Base-by-base conservation (phyloP, 805 yeast species). In the Yarrowia sp. region DNA sequence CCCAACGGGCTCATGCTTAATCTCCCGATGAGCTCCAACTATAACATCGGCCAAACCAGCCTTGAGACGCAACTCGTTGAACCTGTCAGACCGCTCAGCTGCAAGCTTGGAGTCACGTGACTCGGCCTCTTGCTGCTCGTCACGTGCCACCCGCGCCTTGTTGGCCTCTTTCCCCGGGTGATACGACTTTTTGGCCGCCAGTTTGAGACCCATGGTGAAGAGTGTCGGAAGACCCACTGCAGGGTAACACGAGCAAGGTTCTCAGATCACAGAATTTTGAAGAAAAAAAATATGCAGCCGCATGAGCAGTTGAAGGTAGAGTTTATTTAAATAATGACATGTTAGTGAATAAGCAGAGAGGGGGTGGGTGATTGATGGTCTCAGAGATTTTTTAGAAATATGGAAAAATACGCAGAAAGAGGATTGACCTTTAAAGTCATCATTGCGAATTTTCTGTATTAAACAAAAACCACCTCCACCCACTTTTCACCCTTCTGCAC, bases 171-270 rank as follows among this genome's bases (percentile, higher is more conserved):
- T 59, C 5, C 42, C 65, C 1, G 65, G 65, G 19, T 59, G 65
- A 15, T 59, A 59, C 65, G 65, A 43, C 52, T 59, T 59, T 35
- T 59, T 42, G 5, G 65, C 7, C 32, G 65, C 65, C 42, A 59
- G 35, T 35, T 59, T 59, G 19, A 59, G 52, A 12, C 52, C 52
- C 65, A 59, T 59, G 14, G 14, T n/a, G 26, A 41, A 11, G 41
- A 12, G 41, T 9, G 22, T 11, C 15, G n/a, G 11, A 26, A 9
- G 35, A 15, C 16, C 22, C n/a, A 56, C 49, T n/a, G 49, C 26
- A 19, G 64, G 49, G 64, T 42, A 56, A 53, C 59, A 15, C 32
- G 32, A 26, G 32, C 32, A 26, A 26, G 32, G 32, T 26, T 26
- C 32, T 5, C 32, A 26, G 32, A 26, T 26, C 32, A 26, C 32